A percentile compares a stretch with the other conserved stretches of the same genome.
These are phyloP conservation scores for Rhododendron ferrugineum DNA, from an alignment of 148 eudicot genomes.

Conservation along the genomic window DNA sequence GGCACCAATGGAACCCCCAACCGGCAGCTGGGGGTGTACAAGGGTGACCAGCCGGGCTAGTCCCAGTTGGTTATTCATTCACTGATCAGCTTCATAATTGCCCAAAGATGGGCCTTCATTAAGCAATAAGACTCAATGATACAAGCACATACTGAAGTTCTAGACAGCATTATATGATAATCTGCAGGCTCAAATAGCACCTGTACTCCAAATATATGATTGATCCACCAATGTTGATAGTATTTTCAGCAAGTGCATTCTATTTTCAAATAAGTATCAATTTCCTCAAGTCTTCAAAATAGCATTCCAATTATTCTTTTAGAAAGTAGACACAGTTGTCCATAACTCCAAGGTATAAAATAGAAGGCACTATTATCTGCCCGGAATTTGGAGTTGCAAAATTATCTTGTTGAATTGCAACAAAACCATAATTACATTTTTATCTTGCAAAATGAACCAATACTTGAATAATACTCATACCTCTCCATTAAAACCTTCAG, in stretches of 20 bases:
- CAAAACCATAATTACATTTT: background rate
- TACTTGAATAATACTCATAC: conserved; percentile 29
- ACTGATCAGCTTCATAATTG: background rate
- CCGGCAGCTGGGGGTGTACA: background rate
- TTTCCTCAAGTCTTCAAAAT: background rate
- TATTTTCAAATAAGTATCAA: background rate
- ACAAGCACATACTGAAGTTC: background rate
- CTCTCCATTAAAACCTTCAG: conserved; percentile 78
- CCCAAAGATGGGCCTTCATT: background rate
- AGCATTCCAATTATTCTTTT: background rate
- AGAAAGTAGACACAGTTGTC: background rate
- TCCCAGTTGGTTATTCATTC: background rate
- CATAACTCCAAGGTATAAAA: background rate
- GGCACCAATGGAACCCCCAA: background rate
- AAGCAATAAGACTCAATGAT: background rate
- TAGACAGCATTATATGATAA: background rate
- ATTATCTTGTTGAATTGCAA: background rate
- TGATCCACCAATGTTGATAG: background rate
- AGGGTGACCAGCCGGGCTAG: background rate
- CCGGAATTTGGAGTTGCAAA: background rate
- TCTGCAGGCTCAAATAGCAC: background rate
- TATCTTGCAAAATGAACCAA: background rate
- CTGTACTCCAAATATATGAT: background rate
- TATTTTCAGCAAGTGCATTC: background rate
- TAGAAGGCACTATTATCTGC: background rate